Conservation (phyloP, 192 early-diverging fungal genomes). For the Rhizophlyctis rosea region DNA sequence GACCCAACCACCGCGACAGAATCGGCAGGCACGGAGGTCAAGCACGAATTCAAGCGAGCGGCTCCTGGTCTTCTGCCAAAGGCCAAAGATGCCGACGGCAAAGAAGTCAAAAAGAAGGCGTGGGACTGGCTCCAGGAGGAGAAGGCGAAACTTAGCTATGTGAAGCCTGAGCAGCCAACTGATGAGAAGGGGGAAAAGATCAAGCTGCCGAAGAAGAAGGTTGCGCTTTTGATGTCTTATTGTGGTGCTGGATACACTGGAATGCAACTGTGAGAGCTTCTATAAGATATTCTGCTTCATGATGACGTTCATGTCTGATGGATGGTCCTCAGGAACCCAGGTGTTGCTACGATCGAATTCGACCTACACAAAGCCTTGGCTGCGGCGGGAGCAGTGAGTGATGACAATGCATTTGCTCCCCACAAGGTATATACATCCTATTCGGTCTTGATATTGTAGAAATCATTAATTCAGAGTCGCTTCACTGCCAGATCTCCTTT, state of each 20-base stretch:
- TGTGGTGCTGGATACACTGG: constrained; percentile 95
- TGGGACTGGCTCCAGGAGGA: background rate
- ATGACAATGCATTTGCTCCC: constrained; percentile 81
- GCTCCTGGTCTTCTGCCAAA: too few species aligned
- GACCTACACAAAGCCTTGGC: constrained; percentile 86
- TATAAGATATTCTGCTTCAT: constrained; percentile 3
- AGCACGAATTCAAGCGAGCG: too few species aligned
- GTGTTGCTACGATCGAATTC: constrained; percentile 71
- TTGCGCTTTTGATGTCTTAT: constrained; percentile 88
- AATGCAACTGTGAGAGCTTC: constrained; percentile 79
- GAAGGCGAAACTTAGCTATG: too few species aligned
- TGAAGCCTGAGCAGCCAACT: background rate
- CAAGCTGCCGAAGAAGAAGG: constrained; percentile 74
- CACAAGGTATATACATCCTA: constrained; percentile 9
- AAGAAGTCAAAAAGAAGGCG: too few species aligned
- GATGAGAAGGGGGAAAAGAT: background rate
- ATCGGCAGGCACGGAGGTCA: too few species aligned
- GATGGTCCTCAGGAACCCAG: constrained; percentile 58
- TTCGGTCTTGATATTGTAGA: background rate
- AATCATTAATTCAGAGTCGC: constrained; percentile 12
- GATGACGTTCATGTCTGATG: background rate
- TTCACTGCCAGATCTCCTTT: constrained; percentile 67
- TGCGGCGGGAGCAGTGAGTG: constrained; percentile 75
- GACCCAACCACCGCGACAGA: too few species aligned
- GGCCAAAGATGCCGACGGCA: too few species aligned